Percentiles rank a stretch among this genome's conserved stretches.
Conservation (phyloP, 73 alveolate species). For the Durusdinium trenchii region DNA sequence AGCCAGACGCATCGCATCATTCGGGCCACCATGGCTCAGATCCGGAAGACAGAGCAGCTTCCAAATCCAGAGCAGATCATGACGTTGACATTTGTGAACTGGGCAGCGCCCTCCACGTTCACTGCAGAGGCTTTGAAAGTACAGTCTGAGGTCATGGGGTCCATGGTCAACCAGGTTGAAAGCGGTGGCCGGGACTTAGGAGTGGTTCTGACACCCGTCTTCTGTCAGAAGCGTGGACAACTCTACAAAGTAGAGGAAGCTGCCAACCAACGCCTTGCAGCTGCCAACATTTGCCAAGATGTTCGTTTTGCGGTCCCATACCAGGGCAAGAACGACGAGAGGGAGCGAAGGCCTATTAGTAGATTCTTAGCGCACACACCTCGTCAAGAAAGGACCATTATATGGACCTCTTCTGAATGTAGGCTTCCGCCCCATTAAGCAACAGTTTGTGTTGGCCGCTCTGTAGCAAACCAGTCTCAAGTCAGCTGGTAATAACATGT, state of each 20-base stretch:
- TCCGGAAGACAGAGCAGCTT: not conserved
- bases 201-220: not conserved
- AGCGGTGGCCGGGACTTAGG: not conserved
- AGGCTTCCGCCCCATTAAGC: no score
- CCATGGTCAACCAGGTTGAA: not conserved
- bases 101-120: slow-evolving; percentile 35
- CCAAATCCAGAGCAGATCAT: not conserved
- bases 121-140: not conserved
- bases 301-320: not conserved
- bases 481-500: no score
- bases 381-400: no score
- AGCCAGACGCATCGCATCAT: no score
- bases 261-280: not conserved
- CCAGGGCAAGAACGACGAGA: not conserved
- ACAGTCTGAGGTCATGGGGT: not conserved
- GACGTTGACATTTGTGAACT: not conserved
- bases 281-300: not conserved
- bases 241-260: not conserved
- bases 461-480: no score
- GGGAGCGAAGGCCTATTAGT: not conserved
- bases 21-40: no score
- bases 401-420: no score
- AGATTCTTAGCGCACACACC: no score
- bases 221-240: not conserved
- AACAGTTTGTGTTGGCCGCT: no score